Percentiles rank a stretch among this genome's conserved stretches.
Conservation (phyloP, 768 basidiomycete genomes). For the Agaricus subrufescens region DNA sequence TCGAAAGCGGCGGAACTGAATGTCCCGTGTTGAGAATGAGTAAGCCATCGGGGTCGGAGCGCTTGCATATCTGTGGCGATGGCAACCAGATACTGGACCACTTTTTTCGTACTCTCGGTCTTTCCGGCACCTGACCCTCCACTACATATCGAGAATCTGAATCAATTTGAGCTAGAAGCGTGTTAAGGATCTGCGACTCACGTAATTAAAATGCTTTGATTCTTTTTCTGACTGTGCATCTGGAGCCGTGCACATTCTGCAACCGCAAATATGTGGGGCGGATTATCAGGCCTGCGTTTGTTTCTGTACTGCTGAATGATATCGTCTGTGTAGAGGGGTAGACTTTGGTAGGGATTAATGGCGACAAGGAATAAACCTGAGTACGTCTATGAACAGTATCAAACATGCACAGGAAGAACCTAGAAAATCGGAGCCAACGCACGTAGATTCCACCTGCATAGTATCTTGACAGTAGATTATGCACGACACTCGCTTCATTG, state of each 20-base stretch:
- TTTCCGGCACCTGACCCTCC: conserved; percentile 99
- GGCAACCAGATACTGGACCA: conserved; percentile 97
- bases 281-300: conserved; percentile 84
- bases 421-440: conserved; percentile 39
- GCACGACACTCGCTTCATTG: conserved; percentile 98
- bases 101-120: conserved; percentile 98
- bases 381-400: conserved; percentile 60
- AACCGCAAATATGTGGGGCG: conserved; percentile 96
- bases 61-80: conserved; percentile 82
- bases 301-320: conserved; percentile 89
- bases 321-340: conserved; percentile 87
- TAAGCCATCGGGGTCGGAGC: conserved; percentile 35
- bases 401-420: not conserved
- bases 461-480: conserved; percentile 90
- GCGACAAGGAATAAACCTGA: conserved; percentile 97
- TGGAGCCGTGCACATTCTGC: conserved; percentile 98
- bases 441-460: conserved; percentile 91
- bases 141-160: conserved; percentile 30
- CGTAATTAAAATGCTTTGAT: conserved; percentile 98
- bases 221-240: conserved; percentile 96
- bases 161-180: conserved; percentile 6
- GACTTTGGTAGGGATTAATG: conserved; percentile 91
- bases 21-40: conserved; percentile 67
- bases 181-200: conserved; percentile 35
- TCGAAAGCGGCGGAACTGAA: conserved; percentile 43